Percentiles rank a stretch among this genome's conserved stretches.
These are phyloP conservation scores for Rhodotorula taiwanensis DNA, from an alignment of 768 basidiomycete species.

Conservation along the genomic window DNA sequence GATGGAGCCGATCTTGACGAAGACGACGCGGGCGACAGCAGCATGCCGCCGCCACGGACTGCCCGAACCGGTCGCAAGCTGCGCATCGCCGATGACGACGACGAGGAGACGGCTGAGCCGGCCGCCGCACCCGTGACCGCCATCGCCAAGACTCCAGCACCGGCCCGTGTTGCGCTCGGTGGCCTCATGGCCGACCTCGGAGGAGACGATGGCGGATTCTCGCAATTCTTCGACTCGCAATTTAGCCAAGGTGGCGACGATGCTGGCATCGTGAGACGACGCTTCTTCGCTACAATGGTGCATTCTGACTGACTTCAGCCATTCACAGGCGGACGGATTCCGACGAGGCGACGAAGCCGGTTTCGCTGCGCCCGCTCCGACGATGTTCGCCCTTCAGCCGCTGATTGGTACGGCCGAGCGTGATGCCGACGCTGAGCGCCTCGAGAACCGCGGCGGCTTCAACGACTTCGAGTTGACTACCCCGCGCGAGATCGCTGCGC, in stretches of 20 bases:
- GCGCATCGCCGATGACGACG: neutral
- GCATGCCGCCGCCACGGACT: slow-evolving; percentile 1
- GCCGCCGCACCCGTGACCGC: neutral
- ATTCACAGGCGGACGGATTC: slow-evolving; percentile 24
- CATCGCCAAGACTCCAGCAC: neutral
- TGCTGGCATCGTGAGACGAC: neutral
- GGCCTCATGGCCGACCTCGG: slow-evolving; percentile 13
- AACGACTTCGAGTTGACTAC: slow-evolving; percentile 24
- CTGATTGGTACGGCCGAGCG: slow-evolving; percentile 30
- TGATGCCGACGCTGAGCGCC: slow-evolving; percentile 20
- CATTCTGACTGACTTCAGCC: neutral
- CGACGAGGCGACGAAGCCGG: slow-evolving; percentile 6
- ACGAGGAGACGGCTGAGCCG: neutral
- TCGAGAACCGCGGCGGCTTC: slow-evolving; percentile 26
- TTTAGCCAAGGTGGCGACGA: slow-evolving; percentile 25
- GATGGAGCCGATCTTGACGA: slow-evolving; percentile 1
- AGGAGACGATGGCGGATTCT: slow-evolving; percentile 25
- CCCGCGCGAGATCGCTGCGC: slow-evolving; percentile 19
- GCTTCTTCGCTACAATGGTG: no score
- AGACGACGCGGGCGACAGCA: slow-evolving; percentile 13
- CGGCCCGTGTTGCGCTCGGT: slow-evolving; percentile 5
- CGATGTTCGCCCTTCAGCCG: slow-evolving; percentile 14
- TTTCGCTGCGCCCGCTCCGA: slow-evolving; percentile 3
- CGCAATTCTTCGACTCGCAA: slow-evolving; percentile 34
- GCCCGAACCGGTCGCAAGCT: neutral